Conservation (phyloP, 371 early-diverging fungal species). For the Actinomortierella ambigua region DNA sequence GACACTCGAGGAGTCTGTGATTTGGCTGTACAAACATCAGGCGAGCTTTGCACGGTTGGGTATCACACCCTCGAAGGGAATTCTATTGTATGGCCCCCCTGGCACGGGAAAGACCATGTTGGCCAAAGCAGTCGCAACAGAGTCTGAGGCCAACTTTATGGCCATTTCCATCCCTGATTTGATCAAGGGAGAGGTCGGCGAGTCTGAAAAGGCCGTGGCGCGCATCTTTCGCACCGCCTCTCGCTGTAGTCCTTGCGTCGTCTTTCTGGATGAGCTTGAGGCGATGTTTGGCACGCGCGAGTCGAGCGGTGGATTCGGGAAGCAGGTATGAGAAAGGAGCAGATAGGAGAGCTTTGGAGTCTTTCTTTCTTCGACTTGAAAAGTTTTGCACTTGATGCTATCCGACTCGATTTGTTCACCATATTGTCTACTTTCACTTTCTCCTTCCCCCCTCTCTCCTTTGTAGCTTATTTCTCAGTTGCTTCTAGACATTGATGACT, state of each 20-base stretch:
- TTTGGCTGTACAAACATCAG: slow-evolving; percentile 83
- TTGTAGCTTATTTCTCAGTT: slow-evolving; percentile 70
- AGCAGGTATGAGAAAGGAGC: slow-evolving; percentile 51
- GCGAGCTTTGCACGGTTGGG: slow-evolving; percentile 69
- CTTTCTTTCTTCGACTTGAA: not conserved
- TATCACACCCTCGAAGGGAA: slow-evolving; percentile 71
- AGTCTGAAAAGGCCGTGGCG: slow-evolving; percentile 91
- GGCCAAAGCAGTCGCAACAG: slow-evolving; percentile 91
- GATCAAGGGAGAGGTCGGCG: slow-evolving; percentile 94
- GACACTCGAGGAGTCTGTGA: slow-evolving; percentile 89
- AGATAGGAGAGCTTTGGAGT: not conserved
- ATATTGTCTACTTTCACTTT: not conserved
- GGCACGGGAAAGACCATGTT: slow-evolving; percentile 94
- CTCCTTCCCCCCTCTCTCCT: not conserved
- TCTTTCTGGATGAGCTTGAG: slow-evolving; percentile 99
- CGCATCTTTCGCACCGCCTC: slow-evolving; percentile 89
- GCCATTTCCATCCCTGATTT: slow-evolving; percentile 91
- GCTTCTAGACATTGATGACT: slow-evolving; percentile 84
- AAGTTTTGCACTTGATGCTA: no score
- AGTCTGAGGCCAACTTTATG: slow-evolving; percentile 93
- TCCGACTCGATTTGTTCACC: not conserved
- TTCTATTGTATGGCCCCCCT: slow-evolving; percentile 85
- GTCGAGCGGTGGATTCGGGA: slow-evolving; percentile 63
- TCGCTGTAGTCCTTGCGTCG: slow-evolving; percentile 91
- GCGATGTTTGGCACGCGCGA: slow-evolving; percentile 77